Conservation (phyloP, 306 rosid species). For the Casuarina equisetifolia region DNA sequence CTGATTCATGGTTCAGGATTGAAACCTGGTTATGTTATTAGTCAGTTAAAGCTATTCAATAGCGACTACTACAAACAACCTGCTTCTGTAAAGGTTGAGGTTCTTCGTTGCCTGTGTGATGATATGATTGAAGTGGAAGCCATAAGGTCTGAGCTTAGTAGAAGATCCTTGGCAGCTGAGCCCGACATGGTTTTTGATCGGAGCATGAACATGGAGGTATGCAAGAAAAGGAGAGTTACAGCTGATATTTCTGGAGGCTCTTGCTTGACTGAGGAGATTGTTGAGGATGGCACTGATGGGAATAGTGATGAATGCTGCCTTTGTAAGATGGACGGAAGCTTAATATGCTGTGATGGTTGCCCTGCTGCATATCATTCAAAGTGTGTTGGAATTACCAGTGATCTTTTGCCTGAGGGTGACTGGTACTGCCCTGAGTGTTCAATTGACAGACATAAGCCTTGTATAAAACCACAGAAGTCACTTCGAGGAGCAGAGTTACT, state of each 20-base stretch:
- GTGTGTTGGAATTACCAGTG: conserved; percentile 76
- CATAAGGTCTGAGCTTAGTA: conserved; percentile 80
- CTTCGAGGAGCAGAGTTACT: conserved; percentile 87
- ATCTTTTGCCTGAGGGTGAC: conserved; percentile 88
- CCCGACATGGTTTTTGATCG: conserved; percentile 60
- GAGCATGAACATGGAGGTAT: conserved; percentile 48
- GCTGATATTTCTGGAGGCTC: conserved; percentile 53
- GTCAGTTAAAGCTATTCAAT: conserved; percentile 49
- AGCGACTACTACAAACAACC: conserved; percentile 76
- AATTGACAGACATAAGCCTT: conserved; percentile 54
- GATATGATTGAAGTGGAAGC: conserved; percentile 90
- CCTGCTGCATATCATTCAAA: conserved; percentile 97
- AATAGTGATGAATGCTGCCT: conserved; percentile 96
- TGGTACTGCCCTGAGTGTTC: conserved; percentile 99
- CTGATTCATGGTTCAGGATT: conserved; percentile 68
- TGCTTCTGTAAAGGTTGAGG: conserved; percentile 63
- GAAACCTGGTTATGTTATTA: conserved; percentile 58
- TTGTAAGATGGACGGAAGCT: conserved; percentile 96
- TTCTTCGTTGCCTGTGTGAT: conserved; percentile 86
- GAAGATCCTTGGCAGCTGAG: conserved; percentile 77
- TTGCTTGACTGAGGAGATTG: conserved; percentile 52
- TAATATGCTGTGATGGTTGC: conserved; percentile 99
- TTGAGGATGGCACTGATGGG: conserved; percentile 70
- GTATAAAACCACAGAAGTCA: conserved; percentile 70
- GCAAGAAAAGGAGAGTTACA: conserved; percentile 63